Conservation (phyloP, 2,329 filamentous ascomycete genomes). For the Alternaria atra region DNA sequence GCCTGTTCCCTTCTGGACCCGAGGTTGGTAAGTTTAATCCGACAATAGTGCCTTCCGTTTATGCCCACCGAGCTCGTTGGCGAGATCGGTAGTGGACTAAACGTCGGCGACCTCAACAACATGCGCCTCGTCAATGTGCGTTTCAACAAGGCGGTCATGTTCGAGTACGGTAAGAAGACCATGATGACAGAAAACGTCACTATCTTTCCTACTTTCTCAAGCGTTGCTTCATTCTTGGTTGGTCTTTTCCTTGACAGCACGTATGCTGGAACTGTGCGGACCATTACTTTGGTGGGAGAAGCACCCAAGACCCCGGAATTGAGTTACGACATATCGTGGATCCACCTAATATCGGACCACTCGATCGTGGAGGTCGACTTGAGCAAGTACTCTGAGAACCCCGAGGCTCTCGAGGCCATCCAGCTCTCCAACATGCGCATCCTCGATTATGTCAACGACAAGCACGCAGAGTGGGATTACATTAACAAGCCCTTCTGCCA, state of each 20-base stretch:
- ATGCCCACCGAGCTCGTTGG: constrained; percentile 3
- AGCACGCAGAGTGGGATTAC: constrained; percentile 11
- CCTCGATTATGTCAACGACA: constrained; percentile 14
- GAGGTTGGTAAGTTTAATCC: not conserved
- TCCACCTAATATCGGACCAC: not conserved
- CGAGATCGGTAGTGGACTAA: not conserved
- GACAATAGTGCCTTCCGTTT: not conserved
- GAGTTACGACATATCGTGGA: not conserved
- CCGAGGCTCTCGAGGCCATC: not conserved
- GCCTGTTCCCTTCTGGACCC: not conserved
- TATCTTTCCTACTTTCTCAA: constrained; percentile 9
- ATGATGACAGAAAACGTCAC: not conserved
- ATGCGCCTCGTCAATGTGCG: constrained; percentile 2
- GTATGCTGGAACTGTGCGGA: constrained; percentile 1
- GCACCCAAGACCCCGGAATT: constrained; percentile 1
- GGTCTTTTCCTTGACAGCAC: not conserved
- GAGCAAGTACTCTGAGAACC: not conserved
- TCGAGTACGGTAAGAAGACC: constrained; percentile 5
- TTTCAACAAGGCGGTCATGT: not conserved
- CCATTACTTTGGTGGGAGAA: constrained; percentile 22
- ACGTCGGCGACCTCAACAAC: not conserved
- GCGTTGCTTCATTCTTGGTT: constrained; percentile 8
- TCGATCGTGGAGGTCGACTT: too few species aligned
- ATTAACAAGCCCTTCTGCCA: constrained; percentile 16
- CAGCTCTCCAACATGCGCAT: not conserved